Conservation (phyloP, 1,284 basidiomycete species). For the Sanghuangporus baumii region DNA sequence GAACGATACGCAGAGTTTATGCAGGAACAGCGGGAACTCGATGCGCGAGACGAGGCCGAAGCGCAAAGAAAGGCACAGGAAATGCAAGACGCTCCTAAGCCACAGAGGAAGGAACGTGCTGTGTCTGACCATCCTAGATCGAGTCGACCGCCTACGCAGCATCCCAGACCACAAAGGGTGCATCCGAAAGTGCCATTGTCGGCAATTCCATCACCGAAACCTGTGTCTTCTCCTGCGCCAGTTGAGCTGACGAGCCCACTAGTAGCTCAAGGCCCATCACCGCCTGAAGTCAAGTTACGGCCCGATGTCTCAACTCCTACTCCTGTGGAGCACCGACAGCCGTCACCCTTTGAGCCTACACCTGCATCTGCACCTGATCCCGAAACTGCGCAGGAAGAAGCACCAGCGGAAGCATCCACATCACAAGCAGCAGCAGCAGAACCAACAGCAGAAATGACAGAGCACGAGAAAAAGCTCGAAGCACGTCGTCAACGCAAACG, state of each 20-base stretch:
- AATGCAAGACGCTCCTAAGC: neutral
- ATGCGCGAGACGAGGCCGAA: conserved; percentile 61
- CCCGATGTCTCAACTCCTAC: neutral
- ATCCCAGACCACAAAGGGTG: neutral
- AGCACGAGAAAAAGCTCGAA: conserved; percentile 40
- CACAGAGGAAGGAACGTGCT: neutral
- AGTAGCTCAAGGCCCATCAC: neutral
- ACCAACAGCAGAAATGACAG: conserved; percentile 19
- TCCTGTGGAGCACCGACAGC: neutral
- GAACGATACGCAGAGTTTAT: conserved; percentile 79
- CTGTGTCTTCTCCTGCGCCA: neutral
- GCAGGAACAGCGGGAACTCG: conserved; percentile 69
- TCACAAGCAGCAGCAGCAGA: neutral
- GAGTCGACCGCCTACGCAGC: neutral
- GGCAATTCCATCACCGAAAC: neutral
- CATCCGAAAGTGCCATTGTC: neutral
- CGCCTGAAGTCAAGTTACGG: neutral
- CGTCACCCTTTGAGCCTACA: neutral
- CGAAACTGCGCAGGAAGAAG: neutral
- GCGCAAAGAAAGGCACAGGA: conserved; percentile 24
- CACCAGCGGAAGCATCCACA: neutral
- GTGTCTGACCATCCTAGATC: neutral
- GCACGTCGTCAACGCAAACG: conserved; percentile 44
- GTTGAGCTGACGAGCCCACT: neutral
- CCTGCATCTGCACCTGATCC: neutral